Base-by-base conservation (phyloP, 1,284 basidiomycete genomes). In the Ceratobasidium sp. region DNA sequence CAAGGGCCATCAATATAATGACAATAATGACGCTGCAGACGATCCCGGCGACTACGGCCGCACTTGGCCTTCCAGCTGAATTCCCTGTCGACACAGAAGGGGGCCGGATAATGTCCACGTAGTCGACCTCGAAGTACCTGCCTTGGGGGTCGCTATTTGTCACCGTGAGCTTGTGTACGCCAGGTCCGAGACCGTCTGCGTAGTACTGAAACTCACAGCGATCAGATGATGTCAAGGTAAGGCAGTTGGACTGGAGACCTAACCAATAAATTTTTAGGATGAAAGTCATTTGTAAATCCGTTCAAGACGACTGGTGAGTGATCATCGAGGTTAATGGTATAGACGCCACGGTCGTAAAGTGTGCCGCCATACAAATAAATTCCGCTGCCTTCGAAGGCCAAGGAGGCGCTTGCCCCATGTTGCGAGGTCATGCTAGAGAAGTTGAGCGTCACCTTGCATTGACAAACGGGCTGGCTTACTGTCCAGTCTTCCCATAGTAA, bases 341-440 rank as follows among this genome's bases (percentile, higher is more conserved):
- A 75, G 7, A n/a, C 38, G 6, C 73, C 73, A 44, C 66, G 73
- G n/a, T 66, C 46, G 35, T 55, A 3, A 12, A 66, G 73, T 27
- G 73, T 75, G 0, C 73, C 73, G 2, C 60, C 73, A 48, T 75
- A 75, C n/a, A 75, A n/a, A n/a, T 75, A 75, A 20, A 75, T 38
- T 33, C 60, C 73, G 10, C 23, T 66, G n/a, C 73, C 73, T 30
- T 75, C n/a, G 50, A 75, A 75, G 3, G 7, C 7, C 33, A 75
- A 10, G 3, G 73, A 75, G 1, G 73, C 62, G 7, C 23, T 65
- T 12, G 73, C 73, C 14, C 48, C 60, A 10, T 4, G 27, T 7
- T 16, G 20, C 12, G 54, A 54, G 20, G 73, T 75, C 2, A 55
- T 1, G 23, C 73, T 75, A 41, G 23, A 30, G 10, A 1, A 4